Conservation (phyloP, 108 stramenopile species). For the Cylindrotheca fusiformis region DNA sequence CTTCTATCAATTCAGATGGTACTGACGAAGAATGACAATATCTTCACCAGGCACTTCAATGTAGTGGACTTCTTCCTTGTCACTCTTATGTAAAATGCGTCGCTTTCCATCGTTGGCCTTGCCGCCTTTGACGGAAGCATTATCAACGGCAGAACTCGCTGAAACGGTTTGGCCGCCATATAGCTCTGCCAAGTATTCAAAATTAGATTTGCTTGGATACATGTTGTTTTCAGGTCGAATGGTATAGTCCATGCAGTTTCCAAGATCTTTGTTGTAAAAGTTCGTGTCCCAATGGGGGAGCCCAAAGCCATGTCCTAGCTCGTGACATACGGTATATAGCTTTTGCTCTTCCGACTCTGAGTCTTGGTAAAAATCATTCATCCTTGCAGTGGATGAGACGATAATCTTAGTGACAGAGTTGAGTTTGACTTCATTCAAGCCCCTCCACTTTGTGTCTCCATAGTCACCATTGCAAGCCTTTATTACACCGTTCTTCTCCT, state of each 20-base stretch:
- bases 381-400: slow-evolving; percentile 53
- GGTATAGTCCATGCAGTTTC: slow-evolving; percentile 82
- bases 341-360: slow-evolving; percentile 45
- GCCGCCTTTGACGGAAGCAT: not conserved
- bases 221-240: slow-evolving; percentile 54
- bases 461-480: slow-evolving; percentile 87
- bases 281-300: slow-evolving; percentile 69
- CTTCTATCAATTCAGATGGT: no score
- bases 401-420: slow-evolving; percentile 47
- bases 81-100: not conserved
- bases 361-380: slow-evolving; percentile 79
- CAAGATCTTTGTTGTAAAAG: slow-evolving; percentile 73
- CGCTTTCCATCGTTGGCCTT: not conserved
- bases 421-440: slow-evolving; percentile 65
- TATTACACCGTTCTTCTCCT: slow-evolving; percentile 33
- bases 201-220: slow-evolving; percentile 65
- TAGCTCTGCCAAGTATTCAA: slow-evolving; percentile 48
- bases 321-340: slow-evolving; percentile 75
- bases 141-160: not conserved
- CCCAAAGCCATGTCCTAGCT: slow-evolving; percentile 70
- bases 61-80: not conserved
- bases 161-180: slow-evolving; percentile 57
- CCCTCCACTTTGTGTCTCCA: slow-evolving; percentile 78
- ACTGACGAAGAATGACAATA: not conserved
- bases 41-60: not conserved